Percentiles rank a stretch among this genome's conserved stretches.
Evolutionary conservation across 176 grass and related monocot genomes (phyloP).

Genomic region (Musa schizocarpa): DNA sequence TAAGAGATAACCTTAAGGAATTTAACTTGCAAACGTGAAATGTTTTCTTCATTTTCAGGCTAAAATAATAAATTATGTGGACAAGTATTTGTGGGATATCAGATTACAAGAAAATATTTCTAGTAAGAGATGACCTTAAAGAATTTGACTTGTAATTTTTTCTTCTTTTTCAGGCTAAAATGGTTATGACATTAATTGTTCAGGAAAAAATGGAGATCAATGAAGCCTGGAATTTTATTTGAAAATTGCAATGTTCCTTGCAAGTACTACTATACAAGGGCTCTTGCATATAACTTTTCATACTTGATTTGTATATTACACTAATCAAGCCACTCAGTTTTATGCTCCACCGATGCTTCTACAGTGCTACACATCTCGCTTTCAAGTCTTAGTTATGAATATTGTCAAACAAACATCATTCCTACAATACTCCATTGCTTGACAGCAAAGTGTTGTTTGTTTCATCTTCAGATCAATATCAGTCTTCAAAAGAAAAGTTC

Average conservation of each 20-base stretch:
- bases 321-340: background rate
- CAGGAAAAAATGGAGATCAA: background rate
- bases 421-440: no score
- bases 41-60: no score
- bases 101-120: background rate
- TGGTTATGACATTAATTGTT: background rate
- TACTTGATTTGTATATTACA: background rate
- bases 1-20: background rate
- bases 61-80: background rate
- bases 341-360: background rate
- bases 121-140: background rate
- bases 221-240: background rate
- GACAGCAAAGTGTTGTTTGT: background rate
- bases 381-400: background rate
- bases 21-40: background rate
- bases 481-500: background rate
- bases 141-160: background rate
- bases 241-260: background rate
- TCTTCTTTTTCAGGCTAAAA: background rate
- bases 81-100: background rate
- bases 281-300: background rate
- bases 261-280: background rate
- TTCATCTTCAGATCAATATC: background rate
- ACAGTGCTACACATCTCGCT: background rate
- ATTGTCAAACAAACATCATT: no score